Evolutionary conservation across 306 rosid species (phyloP).

Genomic region (Macrotyloma uniflorum): DNA sequence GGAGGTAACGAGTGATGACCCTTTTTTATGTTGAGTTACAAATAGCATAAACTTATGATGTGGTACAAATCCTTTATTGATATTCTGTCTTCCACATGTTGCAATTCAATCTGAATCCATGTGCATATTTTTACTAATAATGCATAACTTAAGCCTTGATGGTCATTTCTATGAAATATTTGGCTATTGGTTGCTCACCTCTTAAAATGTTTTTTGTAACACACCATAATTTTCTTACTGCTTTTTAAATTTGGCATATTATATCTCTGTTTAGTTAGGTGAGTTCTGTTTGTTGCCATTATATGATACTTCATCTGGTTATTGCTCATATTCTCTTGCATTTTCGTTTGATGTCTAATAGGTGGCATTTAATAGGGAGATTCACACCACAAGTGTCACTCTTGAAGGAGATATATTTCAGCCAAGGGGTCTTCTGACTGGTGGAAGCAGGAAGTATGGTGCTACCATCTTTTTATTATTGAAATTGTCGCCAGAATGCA

Average conservation of each 20-base stretch:
- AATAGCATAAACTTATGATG: constrained; percentile 17
- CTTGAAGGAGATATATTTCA: constrained; percentile 98
- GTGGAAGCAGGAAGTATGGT: constrained; percentile 96
- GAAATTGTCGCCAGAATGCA: constrained; percentile 5
- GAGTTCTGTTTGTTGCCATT: constrained; percentile 14
- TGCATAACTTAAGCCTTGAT: constrained; percentile 11
- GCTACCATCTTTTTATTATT: constrained; percentile 34
- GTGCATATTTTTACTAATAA: constrained; percentile 6
- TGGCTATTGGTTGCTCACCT: background rate
- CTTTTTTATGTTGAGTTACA: constrained; percentile 23
- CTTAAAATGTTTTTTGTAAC: background rate
- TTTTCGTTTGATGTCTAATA: constrained; percentile 46
- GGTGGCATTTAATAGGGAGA: constrained; percentile 84
- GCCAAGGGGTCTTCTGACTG: constrained; percentile 97
- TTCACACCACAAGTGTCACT: constrained; percentile 85
- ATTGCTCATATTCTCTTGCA: constrained; percentile 26
- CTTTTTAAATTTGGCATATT: background rate
- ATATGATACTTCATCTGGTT: constrained; percentile 13
- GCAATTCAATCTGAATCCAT: background rate
- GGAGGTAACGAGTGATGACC: constrained; percentile 70
- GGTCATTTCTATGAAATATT: background rate
- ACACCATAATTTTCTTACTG: background rate
- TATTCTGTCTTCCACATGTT: constrained; percentile 16
- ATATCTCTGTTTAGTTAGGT: constrained; percentile 3
- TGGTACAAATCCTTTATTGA: constrained; percentile 16